phyloP scores from a whole-genome alignment of 345 rosid genomes.

The Salix viminalis region DNA sequence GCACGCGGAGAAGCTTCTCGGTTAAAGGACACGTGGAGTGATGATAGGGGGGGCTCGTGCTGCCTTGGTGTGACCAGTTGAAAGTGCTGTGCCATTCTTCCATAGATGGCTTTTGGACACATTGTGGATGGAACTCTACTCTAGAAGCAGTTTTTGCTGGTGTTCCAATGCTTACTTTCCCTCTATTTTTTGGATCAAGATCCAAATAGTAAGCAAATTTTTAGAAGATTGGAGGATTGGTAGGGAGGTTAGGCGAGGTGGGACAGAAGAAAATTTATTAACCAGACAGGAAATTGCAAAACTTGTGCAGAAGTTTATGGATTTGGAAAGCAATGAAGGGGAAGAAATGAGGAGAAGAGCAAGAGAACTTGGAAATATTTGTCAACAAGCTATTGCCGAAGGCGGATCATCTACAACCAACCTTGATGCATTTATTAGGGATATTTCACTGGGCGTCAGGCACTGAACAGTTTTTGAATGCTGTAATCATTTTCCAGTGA shows the following conservation, averaged over 20 bases:
- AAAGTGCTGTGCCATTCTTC: slow-evolving; percentile 48
- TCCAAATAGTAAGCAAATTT: slow-evolving; percentile 38
- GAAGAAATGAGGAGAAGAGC: slow-evolving; percentile 7
- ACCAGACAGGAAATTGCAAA: not conserved
- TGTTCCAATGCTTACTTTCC: slow-evolving; percentile 45
- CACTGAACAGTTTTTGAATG: too few species aligned
- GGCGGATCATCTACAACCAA: slow-evolving; percentile 10
- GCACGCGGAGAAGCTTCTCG: slow-evolving; percentile 31
- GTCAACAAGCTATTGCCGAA: not conserved
- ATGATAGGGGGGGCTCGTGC: slow-evolving; percentile 11
- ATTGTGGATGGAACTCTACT: slow-evolving; percentile 66
- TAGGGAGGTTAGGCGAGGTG: slow-evolving; percentile 26
- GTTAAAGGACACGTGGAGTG: not conserved
- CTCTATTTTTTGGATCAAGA: slow-evolving; percentile 45
- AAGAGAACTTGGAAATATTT: not conserved
- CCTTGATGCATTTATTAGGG: slow-evolving; percentile 6
- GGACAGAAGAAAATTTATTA: not conserved
- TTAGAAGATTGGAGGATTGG: slow-evolving; percentile 61
- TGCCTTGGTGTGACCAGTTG: slow-evolving; percentile 59
- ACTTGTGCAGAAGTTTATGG: slow-evolving; percentile 13
- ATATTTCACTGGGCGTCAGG: not conserved
- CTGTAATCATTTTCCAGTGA: too few species aligned
- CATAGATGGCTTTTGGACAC: slow-evolving; percentile 61
- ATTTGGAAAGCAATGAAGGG: not conserved
- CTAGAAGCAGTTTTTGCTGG: slow-evolving; percentile 47